Evolutionary conservation across 2,329 filamentous ascomycete species (phyloP), one percentile per base, ranked within the genome.

Genomic region (Fusarium cyanostomum): DNA sequence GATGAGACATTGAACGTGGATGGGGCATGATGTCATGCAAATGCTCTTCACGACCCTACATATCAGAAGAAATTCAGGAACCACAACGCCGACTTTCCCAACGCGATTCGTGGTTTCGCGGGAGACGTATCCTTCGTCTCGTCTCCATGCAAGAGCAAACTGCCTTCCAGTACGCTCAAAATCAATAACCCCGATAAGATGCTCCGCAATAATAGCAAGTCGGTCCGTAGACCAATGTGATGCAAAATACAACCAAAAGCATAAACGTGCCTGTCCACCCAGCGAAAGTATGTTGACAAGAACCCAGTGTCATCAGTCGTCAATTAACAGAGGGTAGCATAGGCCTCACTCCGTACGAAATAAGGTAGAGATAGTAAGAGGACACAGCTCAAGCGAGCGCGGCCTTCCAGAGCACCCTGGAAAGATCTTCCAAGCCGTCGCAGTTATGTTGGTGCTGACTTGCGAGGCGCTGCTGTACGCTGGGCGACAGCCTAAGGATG

Each of bases 141-240:
- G n/a, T 54, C 52, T 48, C 62, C 33, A 66, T 65, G 63, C 55
- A 61, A 57, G 31, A 56, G 39, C 58, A 53, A 60, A 48, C 30
- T 46, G 28, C 48, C 39, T 43, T 52, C 42, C 45, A 42, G 34
- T 53, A 37, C 35, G 52, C 57, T 59, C 37, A 55, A 62, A 26
- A 62, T 44, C 45, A 67, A 28, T 34, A 57, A 42, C 30, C 52
- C 49, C 49, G 28, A 15, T 41, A 34, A 37, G 15, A 68, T 62
- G 61, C 44, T 56, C 39, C 49, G 21, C 59, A 48, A 24, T 54
- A 49, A 42, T 49, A 50, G 21, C 30, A 66, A 44, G 3, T n/a
- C 27, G 18, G 33, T 48, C 49, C 18, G 50, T 38, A 30, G 56
- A 64, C 52, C 33, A 26, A 48, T 12, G 33, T 37, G 33, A 35